phyloP scores from a whole-genome alignment of 2,329 filamentous ascomycete species.

The Pezicula neosporulosa region DNA sequence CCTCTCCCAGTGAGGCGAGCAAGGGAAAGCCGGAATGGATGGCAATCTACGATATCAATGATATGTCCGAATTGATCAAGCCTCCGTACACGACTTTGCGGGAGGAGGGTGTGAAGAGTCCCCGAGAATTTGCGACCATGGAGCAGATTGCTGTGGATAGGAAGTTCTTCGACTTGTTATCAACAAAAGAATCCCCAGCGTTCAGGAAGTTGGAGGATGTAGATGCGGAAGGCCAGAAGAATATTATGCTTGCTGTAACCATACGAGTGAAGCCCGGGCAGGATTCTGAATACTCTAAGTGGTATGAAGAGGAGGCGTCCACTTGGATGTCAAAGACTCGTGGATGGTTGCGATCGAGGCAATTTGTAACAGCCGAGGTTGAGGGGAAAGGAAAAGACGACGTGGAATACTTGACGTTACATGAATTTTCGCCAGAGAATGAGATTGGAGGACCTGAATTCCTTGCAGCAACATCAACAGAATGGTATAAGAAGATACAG shows the following conservation, averaged over 20 bases:
- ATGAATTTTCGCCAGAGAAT: slow-evolving; percentile 69
- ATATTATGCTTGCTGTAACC: slow-evolving; percentile 60
- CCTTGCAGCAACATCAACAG: slow-evolving; percentile 58
- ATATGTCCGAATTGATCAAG: slow-evolving; percentile 67
- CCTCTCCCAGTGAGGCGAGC: slow-evolving; percentile 27
- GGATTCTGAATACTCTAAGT: slow-evolving; percentile 58
- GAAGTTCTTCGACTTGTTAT: slow-evolving; percentile 65
- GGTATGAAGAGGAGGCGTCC: slow-evolving; percentile 74
- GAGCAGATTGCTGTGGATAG: slow-evolving; percentile 66
- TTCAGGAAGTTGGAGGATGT: slow-evolving; percentile 60
- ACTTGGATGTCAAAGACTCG: slow-evolving; percentile 69
- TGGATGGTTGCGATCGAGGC: slow-evolving; percentile 73
- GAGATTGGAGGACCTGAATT: slow-evolving; percentile 63
- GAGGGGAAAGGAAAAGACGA: slow-evolving; percentile 49
- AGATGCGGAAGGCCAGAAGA: slow-evolving; percentile 54
- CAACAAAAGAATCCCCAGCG: slow-evolving; percentile 48
- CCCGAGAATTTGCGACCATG: slow-evolving; percentile 58
- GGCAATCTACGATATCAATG: slow-evolving; percentile 77
- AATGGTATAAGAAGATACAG: slow-evolving; percentile 57
- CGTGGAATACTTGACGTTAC: slow-evolving; percentile 61
- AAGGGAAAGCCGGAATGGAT: slow-evolving; percentile 62
- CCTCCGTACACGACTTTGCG: slow-evolving; percentile 67
- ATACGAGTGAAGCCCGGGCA: slow-evolving; percentile 50
- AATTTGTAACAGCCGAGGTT: slow-evolving; percentile 65
- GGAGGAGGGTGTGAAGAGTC: slow-evolving; percentile 51